phyloP scores from a whole-genome alignment of 2,329 filamentous ascomycete genomes.

The Epicoccum nigrum region DNA sequence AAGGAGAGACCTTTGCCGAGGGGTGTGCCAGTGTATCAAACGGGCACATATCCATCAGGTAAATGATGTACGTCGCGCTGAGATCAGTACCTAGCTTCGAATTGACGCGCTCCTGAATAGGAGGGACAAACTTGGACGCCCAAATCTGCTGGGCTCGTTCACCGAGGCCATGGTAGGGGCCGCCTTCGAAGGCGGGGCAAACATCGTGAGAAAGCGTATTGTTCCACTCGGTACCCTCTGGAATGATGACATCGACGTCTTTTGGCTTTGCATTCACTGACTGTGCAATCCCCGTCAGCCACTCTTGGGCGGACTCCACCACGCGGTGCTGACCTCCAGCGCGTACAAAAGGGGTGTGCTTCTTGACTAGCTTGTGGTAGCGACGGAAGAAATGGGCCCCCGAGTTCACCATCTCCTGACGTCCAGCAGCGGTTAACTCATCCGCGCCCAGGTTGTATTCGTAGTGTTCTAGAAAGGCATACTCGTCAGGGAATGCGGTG shows the following conservation, averaged over 20 bases:
- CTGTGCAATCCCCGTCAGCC: slow-evolving; percentile 73
- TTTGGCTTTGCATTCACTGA: slow-evolving; percentile 53
- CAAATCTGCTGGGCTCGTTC: slow-evolving; percentile 62
- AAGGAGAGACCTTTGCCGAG: slow-evolving; percentile 64
- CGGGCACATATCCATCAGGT: slow-evolving; percentile 87
- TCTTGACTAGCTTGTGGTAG: slow-evolving; percentile 67
- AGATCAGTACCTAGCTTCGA: slow-evolving; percentile 72
- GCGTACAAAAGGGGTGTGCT: slow-evolving; percentile 72
- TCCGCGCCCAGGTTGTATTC: slow-evolving; percentile 73
- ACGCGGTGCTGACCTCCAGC: slow-evolving; percentile 73
- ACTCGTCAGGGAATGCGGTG: slow-evolving; percentile 64
- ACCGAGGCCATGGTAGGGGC: slow-evolving; percentile 57
- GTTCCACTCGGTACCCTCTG: slow-evolving; percentile 70
- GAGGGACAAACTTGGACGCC: slow-evolving; percentile 66
- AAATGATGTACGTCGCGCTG: slow-evolving; percentile 65
- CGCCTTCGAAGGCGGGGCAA: slow-evolving; percentile 73
- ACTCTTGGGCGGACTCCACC: slow-evolving; percentile 75
- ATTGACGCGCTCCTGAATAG: slow-evolving; percentile 74
- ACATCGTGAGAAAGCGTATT: slow-evolving; percentile 80
- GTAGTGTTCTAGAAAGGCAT: slow-evolving; percentile 74
- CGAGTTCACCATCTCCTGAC: slow-evolving; percentile 74
- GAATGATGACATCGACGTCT: slow-evolving; percentile 65
- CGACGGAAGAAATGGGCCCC: slow-evolving; percentile 77
- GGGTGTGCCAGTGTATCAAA: slow-evolving; percentile 74
- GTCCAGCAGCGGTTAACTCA: slow-evolving; percentile 70